Percentiles rank a stretch among this genome's conserved stretches.
These are phyloP conservation scores for Hyaloscypha hepaticicola DNA, from an alignment of 495 filamentous ascomycete genomes.

Conservation along the genomic window DNA sequence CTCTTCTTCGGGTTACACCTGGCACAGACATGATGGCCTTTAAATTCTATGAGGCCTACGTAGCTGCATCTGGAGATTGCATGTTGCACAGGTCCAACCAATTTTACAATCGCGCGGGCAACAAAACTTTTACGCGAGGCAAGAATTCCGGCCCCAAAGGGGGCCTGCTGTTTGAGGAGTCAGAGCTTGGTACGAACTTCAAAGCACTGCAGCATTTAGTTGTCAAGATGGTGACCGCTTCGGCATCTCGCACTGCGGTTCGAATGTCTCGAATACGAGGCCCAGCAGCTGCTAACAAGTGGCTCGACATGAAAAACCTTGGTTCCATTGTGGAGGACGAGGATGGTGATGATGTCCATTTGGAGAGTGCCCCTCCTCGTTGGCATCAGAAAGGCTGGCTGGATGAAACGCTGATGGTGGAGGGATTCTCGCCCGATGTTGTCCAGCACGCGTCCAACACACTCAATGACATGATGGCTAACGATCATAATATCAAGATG, in stretches of 20 bases:
- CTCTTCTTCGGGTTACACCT: slow-evolving; percentile 36
- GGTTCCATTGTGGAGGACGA: not conserved
- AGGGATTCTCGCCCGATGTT: slow-evolving; percentile 34
- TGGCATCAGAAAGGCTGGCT: slow-evolving; percentile 35
- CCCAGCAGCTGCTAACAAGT: too few relatives aligned
- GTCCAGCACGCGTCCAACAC: slow-evolving; percentile 18
- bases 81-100: slow-evolving; percentile 29
- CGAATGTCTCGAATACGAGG: slow-evolving; percentile 17
- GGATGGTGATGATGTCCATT: not conserved
- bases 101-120: slow-evolving; percentile 12
- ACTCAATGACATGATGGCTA: slow-evolving; percentile 35
- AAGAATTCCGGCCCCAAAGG: slow-evolving; percentile 5
- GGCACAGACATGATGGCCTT: slow-evolving; percentile 38
- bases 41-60: slow-evolving; percentile 33
- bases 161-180: slow-evolving; percentile 34
- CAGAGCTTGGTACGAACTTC: slow-evolving; percentile 33
- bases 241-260: slow-evolving; percentile 35
- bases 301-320: not conserved
- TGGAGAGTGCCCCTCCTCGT: slow-evolving; percentile 28
- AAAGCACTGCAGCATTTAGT: slow-evolving; percentile 35
- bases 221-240: slow-evolving; percentile 35
- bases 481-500: slow-evolving; percentile 32
- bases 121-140: not conserved
- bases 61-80: slow-evolving; percentile 24
- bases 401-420: slow-evolving; percentile 27